Conservation (phyloP, 352 stramenopile genomes). For the Phytophthora aleatoria region DNA sequence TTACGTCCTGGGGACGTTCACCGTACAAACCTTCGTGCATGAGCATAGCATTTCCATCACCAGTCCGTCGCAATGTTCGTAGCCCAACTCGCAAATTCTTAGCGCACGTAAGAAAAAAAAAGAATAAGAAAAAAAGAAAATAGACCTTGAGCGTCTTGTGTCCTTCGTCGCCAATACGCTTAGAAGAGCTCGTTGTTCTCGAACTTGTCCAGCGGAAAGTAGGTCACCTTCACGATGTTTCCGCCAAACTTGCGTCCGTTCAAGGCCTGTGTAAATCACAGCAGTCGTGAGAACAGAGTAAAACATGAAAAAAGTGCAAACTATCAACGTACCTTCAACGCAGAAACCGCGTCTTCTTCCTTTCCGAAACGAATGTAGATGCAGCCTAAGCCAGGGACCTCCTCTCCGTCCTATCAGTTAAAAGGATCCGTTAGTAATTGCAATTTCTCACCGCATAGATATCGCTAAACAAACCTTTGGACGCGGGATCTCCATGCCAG, state of each 20-base stretch:
- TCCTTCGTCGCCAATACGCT: conserved; percentile 21
- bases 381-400: conserved; percentile 67
- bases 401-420: conserved; percentile 53
- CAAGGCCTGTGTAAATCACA: conserved; percentile 49
- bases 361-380: conserved; percentile 85
- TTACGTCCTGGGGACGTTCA: conserved; percentile 28
- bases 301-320: neutral
- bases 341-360: conserved; percentile 55
- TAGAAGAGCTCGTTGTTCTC: conserved; percentile 67
- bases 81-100: conserved; percentile 28
- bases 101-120: conserved; percentile 27
- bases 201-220: conserved; percentile 78
- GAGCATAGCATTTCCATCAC: conserved; percentile 9
- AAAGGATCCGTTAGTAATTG: neutral
- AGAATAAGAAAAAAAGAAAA: conserved; percentile 21
- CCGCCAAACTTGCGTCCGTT: conserved; percentile 88
- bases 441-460: neutral
- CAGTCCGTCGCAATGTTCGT: conserved; percentile 20
- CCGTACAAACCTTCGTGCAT: conserved; percentile 41
- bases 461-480: conserved; percentile 60
- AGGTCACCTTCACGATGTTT: conserved; percentile 85
- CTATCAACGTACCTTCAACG: conserved; percentile 63
- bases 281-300: too few relatives aligned
- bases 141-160: conserved; percentile 19
- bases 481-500: conserved; percentile 77